Conservation (phyloP, 305 asterid species). For the Salvia sclarea region DNA sequence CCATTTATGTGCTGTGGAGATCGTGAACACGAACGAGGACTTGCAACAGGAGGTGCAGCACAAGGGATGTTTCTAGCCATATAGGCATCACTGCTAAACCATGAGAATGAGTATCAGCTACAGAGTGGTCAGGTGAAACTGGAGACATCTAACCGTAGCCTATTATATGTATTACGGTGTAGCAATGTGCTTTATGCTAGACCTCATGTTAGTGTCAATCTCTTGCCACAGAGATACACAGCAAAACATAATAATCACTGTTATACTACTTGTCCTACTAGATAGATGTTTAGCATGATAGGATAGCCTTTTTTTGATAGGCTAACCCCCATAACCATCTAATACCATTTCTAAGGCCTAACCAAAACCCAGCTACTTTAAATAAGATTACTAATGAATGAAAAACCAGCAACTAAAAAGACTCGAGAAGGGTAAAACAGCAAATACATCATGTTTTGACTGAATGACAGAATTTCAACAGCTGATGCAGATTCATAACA, state of each 20-base stretch:
- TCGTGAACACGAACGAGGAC: constrained; percentile 41
- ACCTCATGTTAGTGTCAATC: background rate
- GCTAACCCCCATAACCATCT: background rate
- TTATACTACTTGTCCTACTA: background rate
- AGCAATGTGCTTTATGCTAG: constrained; percentile 8
- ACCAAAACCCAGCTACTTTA: background rate
- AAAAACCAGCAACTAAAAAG: background rate
- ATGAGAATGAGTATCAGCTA: constrained; percentile 23
- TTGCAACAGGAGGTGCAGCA: constrained; percentile 51
- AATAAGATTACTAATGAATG: too few relatives aligned
- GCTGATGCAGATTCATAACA: background rate
- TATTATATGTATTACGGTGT: background rate
- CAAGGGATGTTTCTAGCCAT: constrained; percentile 42
- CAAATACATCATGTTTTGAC: background rate
- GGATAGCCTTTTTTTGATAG: background rate
- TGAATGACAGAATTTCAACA: background rate
- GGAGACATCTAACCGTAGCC: background rate
- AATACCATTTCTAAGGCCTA: background rate
- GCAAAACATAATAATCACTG: background rate
- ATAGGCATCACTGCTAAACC: constrained; percentile 49
- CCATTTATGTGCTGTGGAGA: constrained; percentile 45
- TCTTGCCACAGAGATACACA: background rate
- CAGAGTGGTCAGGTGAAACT: background rate
- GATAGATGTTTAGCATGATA: background rate
- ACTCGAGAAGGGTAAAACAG: background rate